These are phyloP conservation scores for Cyclostephanos invisitatus DNA, from an alignment of 108 stramenopile species.

Conservation along the genomic window DNA sequence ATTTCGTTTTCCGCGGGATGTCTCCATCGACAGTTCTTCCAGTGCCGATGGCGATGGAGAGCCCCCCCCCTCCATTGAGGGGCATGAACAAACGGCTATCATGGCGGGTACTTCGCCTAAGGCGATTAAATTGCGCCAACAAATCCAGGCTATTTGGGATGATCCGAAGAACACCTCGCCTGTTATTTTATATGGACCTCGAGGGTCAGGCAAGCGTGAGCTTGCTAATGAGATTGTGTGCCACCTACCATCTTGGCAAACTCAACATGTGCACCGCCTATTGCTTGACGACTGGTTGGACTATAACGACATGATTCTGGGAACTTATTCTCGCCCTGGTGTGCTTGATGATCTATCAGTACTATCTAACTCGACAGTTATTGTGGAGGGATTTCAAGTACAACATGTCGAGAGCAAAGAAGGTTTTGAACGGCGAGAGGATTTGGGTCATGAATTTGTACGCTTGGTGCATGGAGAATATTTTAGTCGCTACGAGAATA, in stretches of 20 bases:
- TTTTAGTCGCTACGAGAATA: conserved; percentile 30
- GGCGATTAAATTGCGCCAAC: conserved; percentile 30
- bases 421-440: conserved; percentile 22
- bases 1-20: too few species aligned
- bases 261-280: conserved; percentile 25
- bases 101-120: conserved; percentile 31
- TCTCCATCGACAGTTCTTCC: too few species aligned
- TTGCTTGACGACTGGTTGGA: conserved; percentile 27
- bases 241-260: conserved; percentile 39
- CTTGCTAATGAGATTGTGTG: conserved; percentile 34
- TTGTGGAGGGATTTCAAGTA: conserved; percentile 45
- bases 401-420: conserved; percentile 36
- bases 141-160: conserved; percentile 40
- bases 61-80: not conserved
- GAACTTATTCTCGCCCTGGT: conserved; percentile 28
- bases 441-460: conserved; percentile 20
- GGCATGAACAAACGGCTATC: conserved; percentile 6
- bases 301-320: conserved; percentile 37
- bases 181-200: conserved; percentile 28
- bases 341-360: conserved; percentile 32
- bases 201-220: conserved; percentile 36
- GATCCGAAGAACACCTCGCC: conserved; percentile 23
- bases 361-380: conserved; percentile 32
- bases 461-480: conserved; percentile 14
- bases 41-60: too few species aligned